These are phyloP conservation scores for Zancudomyces culisetae DNA, from an alignment of 371 early-diverging fungal genomes.

Conservation along the genomic window DNA sequence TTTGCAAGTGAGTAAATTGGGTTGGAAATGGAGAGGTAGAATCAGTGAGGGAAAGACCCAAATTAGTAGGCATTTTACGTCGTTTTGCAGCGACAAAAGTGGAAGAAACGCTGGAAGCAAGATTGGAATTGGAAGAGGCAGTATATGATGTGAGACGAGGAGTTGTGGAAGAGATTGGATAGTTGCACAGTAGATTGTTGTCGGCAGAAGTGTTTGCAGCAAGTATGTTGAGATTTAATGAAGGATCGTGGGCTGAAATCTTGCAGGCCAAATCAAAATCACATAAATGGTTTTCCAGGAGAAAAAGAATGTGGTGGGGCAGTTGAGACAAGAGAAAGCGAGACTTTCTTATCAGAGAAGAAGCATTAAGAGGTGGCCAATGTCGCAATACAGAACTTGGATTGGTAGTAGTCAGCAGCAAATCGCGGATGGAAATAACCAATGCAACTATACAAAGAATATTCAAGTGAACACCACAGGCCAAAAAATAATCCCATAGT, in stretches of 20 bases:
- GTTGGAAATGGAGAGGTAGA: no score
- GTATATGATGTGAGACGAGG: no score
- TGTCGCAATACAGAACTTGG: conserved; percentile 62
- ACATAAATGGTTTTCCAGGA: neutral
- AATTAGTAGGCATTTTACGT: no score
- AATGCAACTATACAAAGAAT: conserved; percentile 75
- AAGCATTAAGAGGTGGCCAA: conserved; percentile 57
- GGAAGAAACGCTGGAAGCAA: no score
- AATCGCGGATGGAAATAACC: conserved; percentile 46
- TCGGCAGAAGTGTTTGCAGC: no score
- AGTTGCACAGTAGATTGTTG: no score
- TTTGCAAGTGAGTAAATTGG: no score
- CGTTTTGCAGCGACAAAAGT: no score
- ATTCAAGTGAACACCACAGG: conserved; percentile 79
- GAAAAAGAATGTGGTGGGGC: conserved; percentile 1
- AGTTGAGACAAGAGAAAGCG: conserved; percentile 25
- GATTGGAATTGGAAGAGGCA: no score
- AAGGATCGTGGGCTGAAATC: neutral
- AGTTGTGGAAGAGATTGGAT: no score
- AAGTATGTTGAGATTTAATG: neutral
- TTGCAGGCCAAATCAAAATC: neutral
- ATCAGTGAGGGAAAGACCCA: no score
- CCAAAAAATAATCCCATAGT: conserved; percentile 84
- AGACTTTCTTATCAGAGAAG: conserved; percentile 39
- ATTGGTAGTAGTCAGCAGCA: conserved; percentile 34